phyloP scores from a whole-genome alignment of 495 filamentous ascomycete genomes.

The Penicillium malachiteum region DNA sequence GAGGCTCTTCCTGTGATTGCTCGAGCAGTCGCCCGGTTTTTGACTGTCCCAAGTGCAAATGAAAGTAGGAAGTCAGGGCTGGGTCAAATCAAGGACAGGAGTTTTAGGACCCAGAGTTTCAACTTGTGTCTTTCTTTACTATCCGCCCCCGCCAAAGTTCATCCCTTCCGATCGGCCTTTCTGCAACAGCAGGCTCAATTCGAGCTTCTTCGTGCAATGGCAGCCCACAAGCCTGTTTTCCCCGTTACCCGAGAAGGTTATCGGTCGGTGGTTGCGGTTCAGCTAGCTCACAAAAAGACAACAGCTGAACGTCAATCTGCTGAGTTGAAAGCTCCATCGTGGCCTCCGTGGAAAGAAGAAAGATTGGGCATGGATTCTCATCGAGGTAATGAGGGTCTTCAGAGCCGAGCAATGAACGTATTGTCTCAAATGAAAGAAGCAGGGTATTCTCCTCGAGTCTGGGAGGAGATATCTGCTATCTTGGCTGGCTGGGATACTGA shows the following conservation, averaged over 20 bases:
- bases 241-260: slow-evolving; percentile 62
- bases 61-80: slow-evolving; percentile 1
- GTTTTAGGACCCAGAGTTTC: slow-evolving; percentile 32
- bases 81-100: slow-evolving; percentile 14
- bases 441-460: slow-evolving; percentile 53
- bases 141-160: slow-evolving; percentile 47
- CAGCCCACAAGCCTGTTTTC: slow-evolving; percentile 52
- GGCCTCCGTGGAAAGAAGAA: slow-evolving; percentile 73
- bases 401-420: slow-evolving; percentile 57
- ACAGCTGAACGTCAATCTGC: slow-evolving; percentile 56
- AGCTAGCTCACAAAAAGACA: slow-evolving; percentile 65
- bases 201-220: slow-evolving; percentile 61
- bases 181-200: slow-evolving; percentile 64
- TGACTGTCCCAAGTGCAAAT: slow-evolving; percentile 18
- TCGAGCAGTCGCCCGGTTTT: slow-evolving; percentile 35
- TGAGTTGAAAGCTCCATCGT: slow-evolving; percentile 57
- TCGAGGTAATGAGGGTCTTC: slow-evolving; percentile 54
- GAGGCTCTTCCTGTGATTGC: slow-evolving; percentile 50
- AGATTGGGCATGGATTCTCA: slow-evolving; percentile 56
- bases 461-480: slow-evolving; percentile 58
- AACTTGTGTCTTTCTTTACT: slow-evolving; percentile 58
- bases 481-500: slow-evolving; percentile 70
- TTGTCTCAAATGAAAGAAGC: slow-evolving; percentile 62
- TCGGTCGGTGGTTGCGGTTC: slow-evolving; percentile 56
- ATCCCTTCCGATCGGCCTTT: slow-evolving; percentile 48